These are phyloP conservation scores for apple (Malus domestica) DNA, from an alignment of 306 rosid species.

Conservation along the genomic window DNA sequence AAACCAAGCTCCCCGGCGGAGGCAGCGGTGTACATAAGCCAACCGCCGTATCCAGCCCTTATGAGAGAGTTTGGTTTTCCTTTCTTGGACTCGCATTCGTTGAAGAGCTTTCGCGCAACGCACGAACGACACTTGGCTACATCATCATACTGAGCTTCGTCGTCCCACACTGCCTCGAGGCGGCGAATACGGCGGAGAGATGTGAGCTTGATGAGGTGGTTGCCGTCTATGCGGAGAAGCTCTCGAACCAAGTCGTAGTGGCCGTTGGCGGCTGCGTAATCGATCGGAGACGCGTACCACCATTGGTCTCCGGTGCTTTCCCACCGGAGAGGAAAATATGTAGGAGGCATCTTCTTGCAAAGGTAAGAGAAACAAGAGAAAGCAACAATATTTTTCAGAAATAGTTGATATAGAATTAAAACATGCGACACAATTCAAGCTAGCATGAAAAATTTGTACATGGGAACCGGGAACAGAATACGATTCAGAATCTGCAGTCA, in stretches of 20 bases:
- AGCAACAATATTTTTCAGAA: neutral
- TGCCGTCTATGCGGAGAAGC: slow-evolving; percentile 71
- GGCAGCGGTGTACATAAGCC: slow-evolving; percentile 97
- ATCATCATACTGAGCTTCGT: slow-evolving; percentile 63
- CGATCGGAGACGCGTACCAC: slow-evolving; percentile 98
- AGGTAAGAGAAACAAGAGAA: neutral
- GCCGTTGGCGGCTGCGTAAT: slow-evolving; percentile 96
- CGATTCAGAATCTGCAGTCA: too few species aligned
- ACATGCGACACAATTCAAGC: too few species aligned
- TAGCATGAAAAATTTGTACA: too few species aligned
- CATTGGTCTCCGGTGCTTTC: slow-evolving; percentile 99
- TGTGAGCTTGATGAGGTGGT: slow-evolving; percentile 87
- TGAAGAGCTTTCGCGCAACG: slow-evolving; percentile 64
- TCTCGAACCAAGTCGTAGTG: slow-evolving; percentile 87
- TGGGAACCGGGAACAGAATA: too few species aligned
- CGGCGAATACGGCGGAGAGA: slow-evolving; percentile 87
- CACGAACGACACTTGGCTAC: slow-evolving; percentile 67
- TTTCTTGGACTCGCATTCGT: slow-evolving; percentile 56
- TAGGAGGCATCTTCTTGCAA: slow-evolving; percentile 55
- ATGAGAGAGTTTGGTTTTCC: slow-evolving; percentile 60
- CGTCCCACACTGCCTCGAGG: slow-evolving; percentile 94
- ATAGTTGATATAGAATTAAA: too few species aligned
- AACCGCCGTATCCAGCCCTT: slow-evolving; percentile 82
- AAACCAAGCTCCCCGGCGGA: slow-evolving; percentile 81
- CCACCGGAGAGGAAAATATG: slow-evolving; percentile 90